phyloP scores from a whole-genome alignment of 352 stramenopile genomes.

The Globisporangium cystogenes region DNA sequence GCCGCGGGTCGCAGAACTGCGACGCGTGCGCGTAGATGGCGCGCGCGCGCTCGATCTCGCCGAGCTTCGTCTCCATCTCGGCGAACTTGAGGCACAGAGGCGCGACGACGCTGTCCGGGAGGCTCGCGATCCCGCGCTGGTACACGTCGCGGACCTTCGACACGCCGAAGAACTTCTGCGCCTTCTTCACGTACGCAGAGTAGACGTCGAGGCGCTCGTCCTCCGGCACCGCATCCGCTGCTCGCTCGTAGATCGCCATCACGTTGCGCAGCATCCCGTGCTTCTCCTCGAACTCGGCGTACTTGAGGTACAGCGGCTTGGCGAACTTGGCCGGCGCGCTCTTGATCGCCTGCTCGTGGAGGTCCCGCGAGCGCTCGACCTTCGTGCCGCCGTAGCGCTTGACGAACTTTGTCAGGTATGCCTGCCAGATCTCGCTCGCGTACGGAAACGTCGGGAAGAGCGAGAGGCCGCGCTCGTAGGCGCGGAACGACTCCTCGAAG shows the following conservation, averaged over 20 bases:
- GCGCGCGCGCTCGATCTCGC: conserved; percentile 96
- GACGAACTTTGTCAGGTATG: conserved; percentile 95
- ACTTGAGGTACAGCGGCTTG: conserved; percentile 73
- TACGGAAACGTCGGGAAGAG: conserved; percentile 94
- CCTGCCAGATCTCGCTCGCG: conserved; percentile 92
- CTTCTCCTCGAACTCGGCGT: conserved; percentile 96
- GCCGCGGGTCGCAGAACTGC: conserved; percentile 97
- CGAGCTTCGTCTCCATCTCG: conserved; percentile 94
- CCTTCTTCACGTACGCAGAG: conserved; percentile 92
- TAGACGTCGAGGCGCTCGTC: conserved; percentile 94
- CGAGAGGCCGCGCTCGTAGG: conserved; percentile 87
- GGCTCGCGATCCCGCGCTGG: conserved; percentile 91
- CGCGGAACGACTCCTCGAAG: conserved; percentile 94
- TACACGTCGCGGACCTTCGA: conserved; percentile 97
- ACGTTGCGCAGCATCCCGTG: conserved; percentile 95
- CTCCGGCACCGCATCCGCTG: conserved; percentile 81
- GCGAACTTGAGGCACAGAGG: conserved; percentile 96
- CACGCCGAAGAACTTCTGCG: conserved; percentile 95
- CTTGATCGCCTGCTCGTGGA: conserved; percentile 94
- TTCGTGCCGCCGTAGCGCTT: conserved; percentile 94
- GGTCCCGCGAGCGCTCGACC: conserved; percentile 94
- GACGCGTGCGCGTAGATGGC: conserved; percentile 94
- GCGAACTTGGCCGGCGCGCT: conserved; percentile 85
- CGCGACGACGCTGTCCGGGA: conserved; percentile 89
- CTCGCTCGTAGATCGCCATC: conserved; percentile 94